Percentiles rank a stretch among this genome's conserved stretches.
phyloP scores from a whole-genome alignment of 208 protist species.

The Leishmania amazonensis region DNA sequence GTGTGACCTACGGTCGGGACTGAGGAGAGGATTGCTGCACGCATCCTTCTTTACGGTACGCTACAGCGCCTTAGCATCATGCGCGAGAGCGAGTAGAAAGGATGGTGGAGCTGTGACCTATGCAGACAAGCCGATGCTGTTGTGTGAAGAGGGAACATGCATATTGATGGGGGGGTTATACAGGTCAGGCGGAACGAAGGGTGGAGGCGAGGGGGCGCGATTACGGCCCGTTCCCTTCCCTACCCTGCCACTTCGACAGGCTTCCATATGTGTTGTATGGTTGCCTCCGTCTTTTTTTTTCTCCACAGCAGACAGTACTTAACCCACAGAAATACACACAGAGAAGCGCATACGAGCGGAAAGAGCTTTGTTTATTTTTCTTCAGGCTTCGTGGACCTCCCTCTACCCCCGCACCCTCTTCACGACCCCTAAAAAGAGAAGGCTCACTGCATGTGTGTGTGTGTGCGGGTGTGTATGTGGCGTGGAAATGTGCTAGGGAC shows the following conservation, averaged over 20 bases:
- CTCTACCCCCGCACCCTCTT: background rate
- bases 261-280: background rate
- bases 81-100: background rate
- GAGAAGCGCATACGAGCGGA: background rate
- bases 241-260: background rate
- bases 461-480: background rate
- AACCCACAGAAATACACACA: background rate
- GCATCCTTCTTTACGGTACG: background rate
- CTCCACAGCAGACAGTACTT: background rate
- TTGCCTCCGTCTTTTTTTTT: background rate
- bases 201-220: background rate
- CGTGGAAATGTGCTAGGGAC: background rate
- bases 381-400: background rate
- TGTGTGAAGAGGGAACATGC: background rate
- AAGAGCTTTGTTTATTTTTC: background rate
- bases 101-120: background rate
- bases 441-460: background rate
- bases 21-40: background rate
- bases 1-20: background rate
- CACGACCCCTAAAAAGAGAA: background rate
- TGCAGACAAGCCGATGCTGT: background rate
- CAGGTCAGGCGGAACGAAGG: background rate
- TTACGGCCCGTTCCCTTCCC: background rate
- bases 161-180: background rate
- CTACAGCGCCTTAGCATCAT: background rate